Percentiles rank a stretch among this genome's conserved stretches.
Conservation (phyloP, 495 filamentous ascomycete species). For the Trichoderma virens region DNA sequence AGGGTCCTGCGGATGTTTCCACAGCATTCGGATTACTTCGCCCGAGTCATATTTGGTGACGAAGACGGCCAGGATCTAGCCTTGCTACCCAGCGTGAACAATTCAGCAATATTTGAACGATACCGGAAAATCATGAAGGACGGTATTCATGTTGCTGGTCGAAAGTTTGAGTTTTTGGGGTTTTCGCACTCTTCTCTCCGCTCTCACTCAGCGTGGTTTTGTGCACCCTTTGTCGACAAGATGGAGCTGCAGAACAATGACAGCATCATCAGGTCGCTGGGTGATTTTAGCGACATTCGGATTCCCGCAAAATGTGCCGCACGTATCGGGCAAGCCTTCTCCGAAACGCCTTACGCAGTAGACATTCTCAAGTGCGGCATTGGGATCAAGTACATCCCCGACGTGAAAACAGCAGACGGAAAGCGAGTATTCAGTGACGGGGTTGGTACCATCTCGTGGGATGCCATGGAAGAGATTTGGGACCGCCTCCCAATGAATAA, state of each 20-base stretch:
- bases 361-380: slow-evolving; percentile 28
- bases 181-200: slow-evolving; percentile 77
- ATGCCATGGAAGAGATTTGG: slow-evolving; percentile 47
- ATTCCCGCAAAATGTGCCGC: slow-evolving; percentile 72
- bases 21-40: slow-evolving; percentile 54
- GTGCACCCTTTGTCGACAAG: slow-evolving; percentile 55
- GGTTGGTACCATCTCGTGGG: slow-evolving; percentile 59
- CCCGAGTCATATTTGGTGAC: slow-evolving; percentile 55
- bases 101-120: slow-evolving; percentile 48
- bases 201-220: slow-evolving; percentile 63
- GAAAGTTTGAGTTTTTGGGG: slow-evolving; percentile 60
- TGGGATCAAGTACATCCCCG: slow-evolving; percentile 29
- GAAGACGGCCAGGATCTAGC: slow-evolving; percentile 60
- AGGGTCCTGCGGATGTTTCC: slow-evolving; percentile 65
- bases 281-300: slow-evolving; percentile 55
- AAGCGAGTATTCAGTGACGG: slow-evolving; percentile 69
- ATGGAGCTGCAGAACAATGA: slow-evolving; percentile 31
- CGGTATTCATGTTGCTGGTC: slow-evolving; percentile 56
- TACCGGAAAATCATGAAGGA: slow-evolving; percentile 50
- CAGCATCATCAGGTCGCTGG: slow-evolving; percentile 52
- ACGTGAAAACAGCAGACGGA: slow-evolving; percentile 26
- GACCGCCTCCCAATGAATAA: slow-evolving; percentile 32
- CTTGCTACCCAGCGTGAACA: slow-evolving; percentile 46
- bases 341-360: slow-evolving; percentile 58
- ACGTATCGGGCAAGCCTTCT: slow-evolving; percentile 76